Conservation (phyloP, 2,329 filamentous ascomycete genomes). For the Fusarium sp. region DNA sequence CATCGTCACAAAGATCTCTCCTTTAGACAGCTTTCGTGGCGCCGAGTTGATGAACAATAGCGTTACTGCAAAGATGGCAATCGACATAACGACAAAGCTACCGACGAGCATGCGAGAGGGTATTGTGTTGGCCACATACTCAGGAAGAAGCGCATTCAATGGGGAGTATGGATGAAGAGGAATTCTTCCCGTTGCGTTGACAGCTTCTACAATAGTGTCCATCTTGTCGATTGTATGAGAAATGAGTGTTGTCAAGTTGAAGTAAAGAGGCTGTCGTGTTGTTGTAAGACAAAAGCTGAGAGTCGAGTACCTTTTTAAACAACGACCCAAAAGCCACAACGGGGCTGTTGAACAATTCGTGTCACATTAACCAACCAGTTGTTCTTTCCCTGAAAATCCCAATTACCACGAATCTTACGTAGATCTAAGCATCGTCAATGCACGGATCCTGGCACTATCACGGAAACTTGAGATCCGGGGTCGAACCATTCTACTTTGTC, state of each 20-base stretch:
- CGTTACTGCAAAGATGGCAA: constrained; percentile 67
- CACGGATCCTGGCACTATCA: constrained; percentile 25
- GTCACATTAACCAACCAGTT: background rate
- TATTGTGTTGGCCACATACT: constrained; percentile 75
- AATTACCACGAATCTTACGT: background rate
- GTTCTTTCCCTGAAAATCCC: constrained; percentile 8
- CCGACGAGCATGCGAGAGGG: constrained; percentile 68
- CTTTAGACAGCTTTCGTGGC: constrained; percentile 62
- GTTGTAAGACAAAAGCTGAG: background rate
- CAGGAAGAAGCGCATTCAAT: constrained; percentile 68
- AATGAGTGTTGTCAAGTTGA: background rate
- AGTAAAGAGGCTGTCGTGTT: background rate
- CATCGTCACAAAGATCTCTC: constrained; percentile 70
- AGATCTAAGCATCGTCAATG: background rate
- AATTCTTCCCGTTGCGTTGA: constrained; percentile 12
- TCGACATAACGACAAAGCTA: constrained; percentile 68
- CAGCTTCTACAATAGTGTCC: constrained; percentile 18
- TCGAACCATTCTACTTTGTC: constrained; percentile 25
- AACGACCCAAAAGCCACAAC: background rate
- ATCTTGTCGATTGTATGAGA: constrained; percentile 7
- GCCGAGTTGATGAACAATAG: constrained; percentile 63
- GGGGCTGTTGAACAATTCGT: background rate
- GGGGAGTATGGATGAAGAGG: constrained; percentile 77
- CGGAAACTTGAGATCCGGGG: constrained; percentile 37
- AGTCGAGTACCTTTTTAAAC: background rate